These are phyloP conservation scores for Cryptococcus hybrid DNA, from an alignment of 1,284 basidiomycete genomes.

Conservation along the genomic window DNA sequence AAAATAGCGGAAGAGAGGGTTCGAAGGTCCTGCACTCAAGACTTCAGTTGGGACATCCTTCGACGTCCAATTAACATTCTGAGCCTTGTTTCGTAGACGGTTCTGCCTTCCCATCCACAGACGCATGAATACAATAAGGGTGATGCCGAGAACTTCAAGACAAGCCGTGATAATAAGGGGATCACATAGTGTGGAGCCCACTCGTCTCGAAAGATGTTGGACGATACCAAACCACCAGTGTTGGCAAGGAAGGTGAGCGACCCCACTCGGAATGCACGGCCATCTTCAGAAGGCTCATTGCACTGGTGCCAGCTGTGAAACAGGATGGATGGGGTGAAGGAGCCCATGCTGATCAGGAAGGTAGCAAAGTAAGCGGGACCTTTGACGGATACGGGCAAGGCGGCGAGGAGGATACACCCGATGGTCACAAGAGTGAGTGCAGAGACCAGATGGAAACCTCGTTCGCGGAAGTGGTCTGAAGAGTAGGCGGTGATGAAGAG, in stretches of 20 bases:
- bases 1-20: constrained; percentile 56
- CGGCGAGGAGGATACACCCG: constrained; percentile 16
- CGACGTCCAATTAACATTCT: constrained; percentile 53
- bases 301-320: constrained; percentile 7
- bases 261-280: background rate
- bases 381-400: constrained; percentile 15
- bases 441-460: constrained; percentile 43
- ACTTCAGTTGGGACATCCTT: constrained; percentile 54
- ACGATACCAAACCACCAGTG: constrained; percentile 16
- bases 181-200: constrained; percentile 16
- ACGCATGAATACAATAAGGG: constrained; percentile 7
- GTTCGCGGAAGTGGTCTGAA: constrained; percentile 58
- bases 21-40: constrained; percentile 51
- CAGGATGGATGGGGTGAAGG: constrained; percentile 10
- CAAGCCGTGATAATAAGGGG: constrained; percentile 14
- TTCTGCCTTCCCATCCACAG: constrained; percentile 14
- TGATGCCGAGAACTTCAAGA: constrained; percentile 11
- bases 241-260: constrained; percentile 18
- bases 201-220: constrained; percentile 19
- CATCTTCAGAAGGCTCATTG: background rate
- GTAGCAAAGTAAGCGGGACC: constrained; percentile 18
- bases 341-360: constrained; percentile 16
- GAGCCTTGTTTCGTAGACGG: constrained; percentile 51
- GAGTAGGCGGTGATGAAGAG: constrained; percentile 56
- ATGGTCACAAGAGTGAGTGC: constrained; percentile 38